These are phyloP conservation scores for Glutinoglossum americanum DNA, from an alignment of 495 filamentous ascomycete genomes.

Conservation along the genomic window DNA sequence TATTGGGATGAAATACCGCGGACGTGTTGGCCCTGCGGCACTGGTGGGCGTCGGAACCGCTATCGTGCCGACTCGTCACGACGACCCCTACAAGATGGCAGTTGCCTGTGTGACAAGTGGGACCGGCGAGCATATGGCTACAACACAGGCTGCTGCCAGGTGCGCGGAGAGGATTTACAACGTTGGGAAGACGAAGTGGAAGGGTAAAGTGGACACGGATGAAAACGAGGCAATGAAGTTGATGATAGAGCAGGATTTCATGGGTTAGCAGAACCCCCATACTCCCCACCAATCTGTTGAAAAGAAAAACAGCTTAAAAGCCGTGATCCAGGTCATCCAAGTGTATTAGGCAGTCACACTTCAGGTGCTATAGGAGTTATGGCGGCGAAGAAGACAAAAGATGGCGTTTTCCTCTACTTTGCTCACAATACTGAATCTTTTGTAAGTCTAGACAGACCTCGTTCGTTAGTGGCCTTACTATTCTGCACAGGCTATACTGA, in stretches of 20 bases:
- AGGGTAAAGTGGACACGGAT: slow-evolving; percentile 20
- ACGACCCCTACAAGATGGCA: slow-evolving; percentile 34
- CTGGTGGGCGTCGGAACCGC: slow-evolving; percentile 77
- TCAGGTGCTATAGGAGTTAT: slow-evolving; percentile 65
- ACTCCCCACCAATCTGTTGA: background rate
- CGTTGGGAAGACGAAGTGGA: slow-evolving; percentile 34
- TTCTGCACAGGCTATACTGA: slow-evolving; percentile 5
- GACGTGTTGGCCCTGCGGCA: slow-evolving; percentile 78
- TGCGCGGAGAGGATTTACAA: slow-evolving; percentile 61
- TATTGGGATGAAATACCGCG: slow-evolving; percentile 92
- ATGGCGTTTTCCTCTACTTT: slow-evolving; percentile 60
- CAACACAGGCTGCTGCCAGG: slow-evolving; percentile 59
- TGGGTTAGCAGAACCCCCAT: slow-evolving; percentile 24
- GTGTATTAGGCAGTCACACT: slow-evolving; percentile 47
- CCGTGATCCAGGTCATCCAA: slow-evolving; percentile 40
- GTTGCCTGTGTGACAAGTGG: slow-evolving; percentile 75
- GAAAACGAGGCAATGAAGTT: slow-evolving; percentile 51
- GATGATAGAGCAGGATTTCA: slow-evolving; percentile 63
- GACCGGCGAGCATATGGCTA: slow-evolving; percentile 93
- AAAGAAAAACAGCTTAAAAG: background rate
- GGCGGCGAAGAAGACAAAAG: slow-evolving; percentile 52
- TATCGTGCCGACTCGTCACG: slow-evolving; percentile 48
- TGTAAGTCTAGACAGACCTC: slow-evolving; percentile 16
- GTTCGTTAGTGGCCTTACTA: background rate
- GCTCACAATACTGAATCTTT: slow-evolving; percentile 90